Base-by-base conservation (phyloP, 352 stramenopile genomes). In the Phytophthora sojae region DNA sequence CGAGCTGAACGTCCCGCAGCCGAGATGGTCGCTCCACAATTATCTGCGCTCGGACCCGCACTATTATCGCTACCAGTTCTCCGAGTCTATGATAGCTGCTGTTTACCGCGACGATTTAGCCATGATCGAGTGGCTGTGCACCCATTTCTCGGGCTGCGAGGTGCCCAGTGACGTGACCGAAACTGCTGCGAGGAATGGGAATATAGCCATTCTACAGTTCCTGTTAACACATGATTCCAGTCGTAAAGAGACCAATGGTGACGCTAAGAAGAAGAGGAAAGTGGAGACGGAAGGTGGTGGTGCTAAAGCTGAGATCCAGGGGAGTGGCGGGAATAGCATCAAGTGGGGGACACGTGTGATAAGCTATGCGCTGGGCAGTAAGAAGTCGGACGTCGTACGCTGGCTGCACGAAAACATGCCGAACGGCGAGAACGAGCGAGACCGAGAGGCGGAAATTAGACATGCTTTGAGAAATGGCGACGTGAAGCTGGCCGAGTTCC, bases 201-300 rank as follows among this genome's bases (percentile, higher is more conserved):
- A 53, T 0, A 4, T 50, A 7, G 5, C 42, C 42, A 23, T 50
- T 50, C 47, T 53, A 8, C n/a, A 29, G 19, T 26, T 29, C 9
- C 47, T 53, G 0, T 2, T 30, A 8, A 19, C 44, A 17, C 6
- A 15, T 23, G 44, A 51, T 14, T 2, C 15, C 15, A 17, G 19
- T 6, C 49, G 29, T 26, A 8, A 59, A 14, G 32, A 32, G 6
- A 15, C 12, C 4, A 3, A 37, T 12, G 8, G 5, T 2, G 35
- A 29, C 14, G 35, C 21, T 32, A 5, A 21, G 1, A 66, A 66
- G 21, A 66, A 66, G 49, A 66, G 23, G 21, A 54, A 45, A 32
- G n/a, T 66, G 12, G n/a, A 39, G 45, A 30, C 57, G 26, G 32
- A 19, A 3, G 19, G 11, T 23, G 45, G 30, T 12, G 58, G 17